A percentile compares a stretch with the other conserved stretches of the same genome.
These are phyloP conservation scores for Potentilla sterilis DNA, from an alignment of 306 rosid species.

Conservation along the genomic window DNA sequence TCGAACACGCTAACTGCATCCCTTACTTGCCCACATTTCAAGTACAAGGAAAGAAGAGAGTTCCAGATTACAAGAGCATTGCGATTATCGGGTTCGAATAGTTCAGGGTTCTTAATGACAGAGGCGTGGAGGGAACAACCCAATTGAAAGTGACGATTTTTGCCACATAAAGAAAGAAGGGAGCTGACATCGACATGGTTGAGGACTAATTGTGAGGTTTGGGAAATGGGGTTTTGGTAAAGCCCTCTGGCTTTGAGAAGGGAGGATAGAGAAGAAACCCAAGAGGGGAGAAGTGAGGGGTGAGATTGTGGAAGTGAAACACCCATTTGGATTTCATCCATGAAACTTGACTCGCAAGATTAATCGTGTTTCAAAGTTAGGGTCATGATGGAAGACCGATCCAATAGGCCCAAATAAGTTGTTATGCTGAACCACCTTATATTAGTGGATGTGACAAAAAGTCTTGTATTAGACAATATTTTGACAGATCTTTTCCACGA, in stretches of 20 bases:
- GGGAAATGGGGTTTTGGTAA: slow-evolving; percentile 34
- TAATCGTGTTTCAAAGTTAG: background rate
- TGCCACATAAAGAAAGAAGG: slow-evolving; percentile 57
- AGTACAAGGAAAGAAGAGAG: slow-evolving; percentile 62
- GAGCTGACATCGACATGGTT: slow-evolving; percentile 45
- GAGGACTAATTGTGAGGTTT: slow-evolving; percentile 44
- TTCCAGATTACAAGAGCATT: slow-evolving; percentile 61
- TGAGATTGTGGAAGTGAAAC: slow-evolving; percentile 39
- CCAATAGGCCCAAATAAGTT: too few relatives aligned
- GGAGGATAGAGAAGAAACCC: slow-evolving; percentile 39
- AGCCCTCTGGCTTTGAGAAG: slow-evolving; percentile 20
- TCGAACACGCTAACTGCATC: slow-evolving; percentile 63
- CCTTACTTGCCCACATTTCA: slow-evolving; percentile 35
- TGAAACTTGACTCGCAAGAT: slow-evolving; percentile 33
- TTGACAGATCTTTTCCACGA: too few relatives aligned
- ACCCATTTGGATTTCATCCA: slow-evolving; percentile 78
- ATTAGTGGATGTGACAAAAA: too few relatives aligned
- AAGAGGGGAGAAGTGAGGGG: slow-evolving; percentile 29
- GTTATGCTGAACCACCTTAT: too few relatives aligned
- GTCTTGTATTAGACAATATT: too few relatives aligned
- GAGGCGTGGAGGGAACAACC: slow-evolving; percentile 84
- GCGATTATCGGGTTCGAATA: slow-evolving; percentile 25
- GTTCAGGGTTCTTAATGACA: slow-evolving; percentile 45
- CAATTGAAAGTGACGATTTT: slow-evolving; percentile 41
- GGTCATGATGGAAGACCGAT: too few relatives aligned